Conservation (phyloP, 75 land plant species). For the Chamaecyparis obtusa region DNA sequence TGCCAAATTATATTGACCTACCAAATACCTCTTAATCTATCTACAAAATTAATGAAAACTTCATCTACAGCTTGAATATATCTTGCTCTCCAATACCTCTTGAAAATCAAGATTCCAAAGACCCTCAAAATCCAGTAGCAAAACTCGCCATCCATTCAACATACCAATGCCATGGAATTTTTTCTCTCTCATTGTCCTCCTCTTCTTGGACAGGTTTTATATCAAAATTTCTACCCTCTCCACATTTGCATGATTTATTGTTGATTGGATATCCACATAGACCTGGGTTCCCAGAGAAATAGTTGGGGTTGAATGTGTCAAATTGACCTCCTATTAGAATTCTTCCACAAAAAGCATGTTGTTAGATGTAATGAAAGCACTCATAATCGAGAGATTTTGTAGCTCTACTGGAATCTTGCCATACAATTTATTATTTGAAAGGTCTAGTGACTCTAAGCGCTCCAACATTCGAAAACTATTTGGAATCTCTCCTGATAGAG, state of each 20-base stretch:
- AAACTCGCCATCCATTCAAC: too few relatives aligned
- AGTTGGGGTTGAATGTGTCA: neutral
- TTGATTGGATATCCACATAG: neutral
- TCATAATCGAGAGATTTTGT: neutral
- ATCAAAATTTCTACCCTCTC: neutral
- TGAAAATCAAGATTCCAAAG: too few relatives aligned
- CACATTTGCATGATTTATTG: neutral
- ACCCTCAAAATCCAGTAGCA: too few relatives aligned
- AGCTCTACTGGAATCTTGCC: slow-evolving; percentile 3
- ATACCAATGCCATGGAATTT: too few relatives aligned
- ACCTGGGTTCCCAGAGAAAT: neutral
- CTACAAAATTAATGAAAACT: neutral
- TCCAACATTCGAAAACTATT: neutral
- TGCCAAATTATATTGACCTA: neutral
- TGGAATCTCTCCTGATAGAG: slow-evolving; percentile 11
- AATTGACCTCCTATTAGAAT: neutral
- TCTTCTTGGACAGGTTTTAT: too few relatives aligned
- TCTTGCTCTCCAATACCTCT: too few relatives aligned
- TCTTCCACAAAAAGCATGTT: too few relatives aligned
- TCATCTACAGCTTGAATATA: neutral
- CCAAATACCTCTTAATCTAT: neutral
- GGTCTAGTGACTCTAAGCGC: too few relatives aligned
- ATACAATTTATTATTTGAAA: slow-evolving; percentile 6
- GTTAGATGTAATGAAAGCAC: neutral
- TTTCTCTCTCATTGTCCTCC: too few relatives aligned